Conservation (phyloP, 2,329 filamentous ascomycete species). For the Colletotrichum endophyticum region DNA sequence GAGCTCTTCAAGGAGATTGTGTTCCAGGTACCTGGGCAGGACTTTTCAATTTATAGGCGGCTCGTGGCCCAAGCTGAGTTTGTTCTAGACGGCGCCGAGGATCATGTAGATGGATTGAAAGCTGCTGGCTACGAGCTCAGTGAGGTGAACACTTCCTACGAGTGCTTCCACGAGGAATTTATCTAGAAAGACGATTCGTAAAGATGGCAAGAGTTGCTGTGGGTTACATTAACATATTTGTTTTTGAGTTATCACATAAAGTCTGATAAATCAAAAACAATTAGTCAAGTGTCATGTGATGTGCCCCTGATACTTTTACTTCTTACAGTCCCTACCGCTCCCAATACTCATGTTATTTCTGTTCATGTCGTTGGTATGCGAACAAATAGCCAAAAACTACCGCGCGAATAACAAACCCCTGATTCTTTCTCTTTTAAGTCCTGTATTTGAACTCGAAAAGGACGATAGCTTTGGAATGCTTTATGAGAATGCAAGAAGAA, state of each 20-base stretch:
- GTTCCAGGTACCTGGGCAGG: neutral
- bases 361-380: too few species aligned
- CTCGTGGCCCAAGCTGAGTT: neutral
- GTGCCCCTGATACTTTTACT: neutral
- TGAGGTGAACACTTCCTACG: neutral
- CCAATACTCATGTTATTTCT: too few species aligned
- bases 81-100: neutral
- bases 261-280: neutral
- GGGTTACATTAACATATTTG: fast-evolving
- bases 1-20: neutral
- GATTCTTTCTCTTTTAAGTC: too few species aligned
- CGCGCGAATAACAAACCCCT: too few species aligned
- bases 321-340: too few species aligned
- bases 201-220: too few species aligned
- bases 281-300: neutral
- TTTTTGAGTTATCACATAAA: neutral
- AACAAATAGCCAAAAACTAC: too few species aligned
- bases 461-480: fast-evolving
- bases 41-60: fast-evolving
- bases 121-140: neutral
- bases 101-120: neutral
- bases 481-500: too few species aligned
- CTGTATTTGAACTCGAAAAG: too few species aligned
- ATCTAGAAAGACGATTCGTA: too few species aligned
- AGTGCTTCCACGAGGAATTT: neutral